Evolutionary conservation across 306 rosid species (phyloP).

Genomic region (Lathyrus tuberosus): DNA sequence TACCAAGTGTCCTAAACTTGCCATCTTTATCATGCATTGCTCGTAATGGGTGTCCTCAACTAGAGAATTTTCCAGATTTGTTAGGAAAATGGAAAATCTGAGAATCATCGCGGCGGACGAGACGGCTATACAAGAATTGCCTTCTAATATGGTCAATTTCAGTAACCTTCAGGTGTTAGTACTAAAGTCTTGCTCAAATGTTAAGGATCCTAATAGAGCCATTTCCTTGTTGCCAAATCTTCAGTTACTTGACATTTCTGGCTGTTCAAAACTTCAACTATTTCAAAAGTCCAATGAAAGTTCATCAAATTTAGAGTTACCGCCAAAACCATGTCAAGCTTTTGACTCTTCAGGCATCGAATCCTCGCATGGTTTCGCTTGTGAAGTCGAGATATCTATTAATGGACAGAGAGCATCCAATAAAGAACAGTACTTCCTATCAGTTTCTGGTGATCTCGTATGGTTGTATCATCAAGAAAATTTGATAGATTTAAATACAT

Average conservation of each 20-base stretch:
- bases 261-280: constrained; percentile 41
- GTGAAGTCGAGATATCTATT: constrained; percentile 27
- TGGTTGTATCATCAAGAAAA: constrained; percentile 41
- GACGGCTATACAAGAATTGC: constrained; percentile 42
- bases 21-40: constrained; percentile 35
- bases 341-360: constrained; percentile 23
- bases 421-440: constrained; percentile 32
- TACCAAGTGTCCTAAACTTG: constrained; percentile 33
- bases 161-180: constrained; percentile 31
- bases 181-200: constrained; percentile 37
- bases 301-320: constrained; percentile 35
- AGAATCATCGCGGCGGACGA: constrained; percentile 27
- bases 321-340: constrained; percentile 27
- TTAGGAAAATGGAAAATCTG: constrained; percentile 35
- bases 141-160: constrained; percentile 30
- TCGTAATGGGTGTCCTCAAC: constrained; percentile 39
- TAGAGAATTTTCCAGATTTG: constrained; percentile 35
- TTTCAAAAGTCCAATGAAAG: constrained; percentile 20
- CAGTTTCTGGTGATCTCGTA: constrained; percentile 32
- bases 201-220: constrained; percentile 28
- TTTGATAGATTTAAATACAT: constrained; percentile 38
- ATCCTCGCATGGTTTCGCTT: constrained; percentile 30
- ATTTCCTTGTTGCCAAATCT: constrained; percentile 36
- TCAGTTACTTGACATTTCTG: constrained; percentile 37
- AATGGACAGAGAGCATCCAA: constrained; percentile 38